Conservation (phyloP, 331 rosid species). For the Acacia pycnantha region DNA sequence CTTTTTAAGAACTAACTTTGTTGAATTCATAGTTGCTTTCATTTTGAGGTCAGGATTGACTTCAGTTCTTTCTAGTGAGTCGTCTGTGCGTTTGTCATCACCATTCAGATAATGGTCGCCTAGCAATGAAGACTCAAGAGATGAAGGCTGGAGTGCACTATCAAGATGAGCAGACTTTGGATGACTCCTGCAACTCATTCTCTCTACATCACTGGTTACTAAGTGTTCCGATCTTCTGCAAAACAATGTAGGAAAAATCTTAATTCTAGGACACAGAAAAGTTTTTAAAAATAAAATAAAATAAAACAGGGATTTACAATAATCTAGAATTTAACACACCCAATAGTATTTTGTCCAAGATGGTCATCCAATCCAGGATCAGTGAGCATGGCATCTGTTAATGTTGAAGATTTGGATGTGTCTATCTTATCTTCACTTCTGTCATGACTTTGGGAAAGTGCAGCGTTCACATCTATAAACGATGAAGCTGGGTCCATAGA, state of each 20-base stretch:
- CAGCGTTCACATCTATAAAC: slow-evolving; percentile 24
- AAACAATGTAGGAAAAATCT: slow-evolving; percentile 29
- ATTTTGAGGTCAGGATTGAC: slow-evolving; percentile 42
- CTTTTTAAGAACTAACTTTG: slow-evolving; percentile 51
- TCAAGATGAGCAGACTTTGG: slow-evolving; percentile 37
- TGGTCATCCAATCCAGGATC: slow-evolving; percentile 41
- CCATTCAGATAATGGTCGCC: slow-evolving; percentile 29
- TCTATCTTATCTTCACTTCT: slow-evolving; percentile 36
- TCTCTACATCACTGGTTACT: slow-evolving; percentile 26
- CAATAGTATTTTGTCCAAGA: slow-evolving; percentile 34
- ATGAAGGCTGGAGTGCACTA: slow-evolving; percentile 31
- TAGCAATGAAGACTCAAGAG: slow-evolving; percentile 29
- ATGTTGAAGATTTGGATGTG: slow-evolving; percentile 37
- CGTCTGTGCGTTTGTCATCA: slow-evolving; percentile 27
- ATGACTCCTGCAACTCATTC: slow-evolving; percentile 21
- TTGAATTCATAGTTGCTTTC: slow-evolving; percentile 49
- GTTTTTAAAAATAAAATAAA: not conserved
- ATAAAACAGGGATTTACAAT: not conserved
- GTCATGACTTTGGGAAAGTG: slow-evolving; percentile 29
- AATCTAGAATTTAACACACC: slow-evolving; percentile 37
- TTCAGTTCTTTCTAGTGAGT: slow-evolving; percentile 37
- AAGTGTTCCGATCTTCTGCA: slow-evolving; percentile 48
- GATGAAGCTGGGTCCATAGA: slow-evolving; percentile 34
- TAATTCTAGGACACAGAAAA: slow-evolving; percentile 13
- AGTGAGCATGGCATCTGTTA: slow-evolving; percentile 35